Base-by-base conservation (phyloP, 1,284 basidiomycete species). In the Ceratobasidium sp. region DNA sequence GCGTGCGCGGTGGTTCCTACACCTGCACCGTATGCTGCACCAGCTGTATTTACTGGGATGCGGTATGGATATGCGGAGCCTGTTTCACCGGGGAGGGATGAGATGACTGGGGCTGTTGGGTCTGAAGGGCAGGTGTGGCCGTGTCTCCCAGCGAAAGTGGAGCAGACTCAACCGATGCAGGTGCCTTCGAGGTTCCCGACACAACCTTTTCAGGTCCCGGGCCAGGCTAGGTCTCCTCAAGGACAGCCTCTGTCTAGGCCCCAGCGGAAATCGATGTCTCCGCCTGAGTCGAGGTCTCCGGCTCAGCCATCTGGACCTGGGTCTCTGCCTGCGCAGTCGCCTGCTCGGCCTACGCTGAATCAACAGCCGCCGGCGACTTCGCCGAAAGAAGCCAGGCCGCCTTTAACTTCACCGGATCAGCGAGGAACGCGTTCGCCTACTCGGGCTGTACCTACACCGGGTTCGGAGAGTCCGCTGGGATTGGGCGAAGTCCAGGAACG, bases 1-100 rank as follows among this genome's bases (percentile, higher is more conserved):
- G 64, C 50, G 1, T 35, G 52, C 4, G 14, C 64, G 14, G 41
- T 69, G 21, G 64, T 69, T 28, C 64, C 64, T 2, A 55, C 50
- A 4, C 64, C 64, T 2, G 35, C 64, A 16, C 54, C n/a, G 52
- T 23, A 52, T 18, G 64, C 41, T 46, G 30, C 50, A 41, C 49
- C 64, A 6, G 38, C 64, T n/a, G 64, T 69, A 13, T 32, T 43
- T 4, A 38, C 35, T 38, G 35, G 35, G 35, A 38, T 38, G 35
- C 6, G 35, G 35, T 38, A 38, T 8, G n/a, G 49, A 8, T n/a
- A 50, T 23, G 49, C 49, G 26, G 26, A 50, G 18, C 49, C 49
- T n/a, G 26, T 50, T 18, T 26, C 49, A n/a, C 35, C 35, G 35
- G 11, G 35, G 35, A 38, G 35, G 35, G 35, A 38, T 38, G 35